A percentile compares a stretch with the other conserved stretches of the same genome.
Conservation (phyloP, 352 stramenopile genomes). For the Phytopythium mirpurense region DNA sequence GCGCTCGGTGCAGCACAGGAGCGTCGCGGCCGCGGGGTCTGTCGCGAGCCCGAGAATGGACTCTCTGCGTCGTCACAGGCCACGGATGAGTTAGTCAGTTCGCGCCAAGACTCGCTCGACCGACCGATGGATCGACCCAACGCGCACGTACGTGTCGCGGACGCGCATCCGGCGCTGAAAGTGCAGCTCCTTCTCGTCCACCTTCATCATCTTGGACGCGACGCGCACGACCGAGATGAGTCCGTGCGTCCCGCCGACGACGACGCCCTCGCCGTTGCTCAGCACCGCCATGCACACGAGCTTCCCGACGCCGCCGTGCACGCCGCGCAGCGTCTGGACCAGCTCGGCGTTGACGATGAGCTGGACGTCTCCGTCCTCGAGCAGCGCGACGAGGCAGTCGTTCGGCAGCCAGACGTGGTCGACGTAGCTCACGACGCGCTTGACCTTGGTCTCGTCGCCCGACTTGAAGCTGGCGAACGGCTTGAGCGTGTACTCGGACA, state of each 20-base stretch:
- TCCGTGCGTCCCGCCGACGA: slow-evolving; percentile 51
- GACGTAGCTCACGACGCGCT: slow-evolving; percentile 42
- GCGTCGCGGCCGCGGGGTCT: slow-evolving; percentile 37
- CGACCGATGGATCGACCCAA: no score
- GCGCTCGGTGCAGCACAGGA: slow-evolving; percentile 59
- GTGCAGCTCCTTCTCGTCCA: slow-evolving; percentile 63
- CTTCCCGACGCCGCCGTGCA: slow-evolving; percentile 38
- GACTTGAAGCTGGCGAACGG: slow-evolving; percentile 73
- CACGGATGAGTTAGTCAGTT: not conserved
- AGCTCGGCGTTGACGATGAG: slow-evolving; percentile 71
- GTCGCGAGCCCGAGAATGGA: slow-evolving; percentile 37
- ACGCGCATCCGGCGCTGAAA: slow-evolving; percentile 57
- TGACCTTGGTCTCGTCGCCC: slow-evolving; percentile 50
- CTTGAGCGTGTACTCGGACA: slow-evolving; percentile 69
- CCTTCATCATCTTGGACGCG: slow-evolving; percentile 44
- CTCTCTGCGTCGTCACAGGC: slow-evolving; percentile 17
- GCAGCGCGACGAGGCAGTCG: slow-evolving; percentile 57
- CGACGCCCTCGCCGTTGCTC: slow-evolving; percentile 45
- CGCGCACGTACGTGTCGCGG: slow-evolving; percentile 31
- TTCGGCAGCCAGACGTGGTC: slow-evolving; percentile 71
- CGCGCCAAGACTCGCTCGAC: no score
- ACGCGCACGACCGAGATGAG: slow-evolving; percentile 57
- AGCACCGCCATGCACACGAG: slow-evolving; percentile 35
- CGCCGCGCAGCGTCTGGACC: slow-evolving; percentile 53
- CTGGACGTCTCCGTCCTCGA: slow-evolving; percentile 72